Percentiles rank a stretch among this genome's conserved stretches.
Conservation (phyloP, 176 grass and related monocot genomes). For the Lolium multiflorum region DNA sequence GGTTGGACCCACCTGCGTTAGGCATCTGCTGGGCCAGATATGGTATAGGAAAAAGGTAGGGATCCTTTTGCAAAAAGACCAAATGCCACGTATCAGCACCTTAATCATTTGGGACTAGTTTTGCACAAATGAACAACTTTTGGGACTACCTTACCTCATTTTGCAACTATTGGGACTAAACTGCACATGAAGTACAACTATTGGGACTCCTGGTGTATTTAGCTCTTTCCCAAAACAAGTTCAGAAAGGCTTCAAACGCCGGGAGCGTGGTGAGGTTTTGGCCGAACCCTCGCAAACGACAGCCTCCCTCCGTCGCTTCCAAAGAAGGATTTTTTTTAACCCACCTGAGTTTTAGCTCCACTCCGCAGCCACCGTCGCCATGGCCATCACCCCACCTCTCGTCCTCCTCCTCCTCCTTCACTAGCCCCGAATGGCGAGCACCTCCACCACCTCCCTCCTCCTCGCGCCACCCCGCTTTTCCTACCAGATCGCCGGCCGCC, state of each 20-base stretch:
- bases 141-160: no score
- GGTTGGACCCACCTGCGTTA: no score
- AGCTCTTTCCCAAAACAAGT: no score
- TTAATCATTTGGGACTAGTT: no score
- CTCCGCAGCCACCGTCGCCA: conserved; percentile 32
- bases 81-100: no score
- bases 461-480: conserved; percentile 24
- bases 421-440: conserved; percentile 29
- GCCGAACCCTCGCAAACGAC: background rate
- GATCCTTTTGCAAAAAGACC: no score
- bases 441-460: background rate
- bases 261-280: background rate
- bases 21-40: no score
- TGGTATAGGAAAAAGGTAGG: no score
- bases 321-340: conserved; percentile 31
- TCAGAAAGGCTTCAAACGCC: background rate
- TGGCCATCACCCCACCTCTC: conserved; percentile 1
- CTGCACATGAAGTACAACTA: no score
- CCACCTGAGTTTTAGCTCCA: conserved; percentile 45
- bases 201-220: no score
- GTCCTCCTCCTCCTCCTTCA: conserved; percentile 21
- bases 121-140: no score
- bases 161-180: no score
- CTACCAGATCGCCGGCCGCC: conserved; percentile 18
- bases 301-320: background rate